Conservation (phyloP, 2,329 filamentous ascomycete species). For the Penicillium corylophilum region DNA sequence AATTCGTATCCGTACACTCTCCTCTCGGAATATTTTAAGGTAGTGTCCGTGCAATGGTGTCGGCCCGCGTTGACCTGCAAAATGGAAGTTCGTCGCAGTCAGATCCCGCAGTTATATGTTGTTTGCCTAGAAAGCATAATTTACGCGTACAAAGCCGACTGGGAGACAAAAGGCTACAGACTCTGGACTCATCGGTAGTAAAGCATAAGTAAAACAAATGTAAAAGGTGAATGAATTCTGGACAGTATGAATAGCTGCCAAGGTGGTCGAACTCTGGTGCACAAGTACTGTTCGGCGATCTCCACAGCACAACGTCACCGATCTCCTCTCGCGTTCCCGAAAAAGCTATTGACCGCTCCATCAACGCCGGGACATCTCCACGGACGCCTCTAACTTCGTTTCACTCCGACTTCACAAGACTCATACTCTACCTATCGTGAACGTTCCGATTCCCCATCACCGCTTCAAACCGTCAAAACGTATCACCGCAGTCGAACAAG, state of each 20-base stretch:
- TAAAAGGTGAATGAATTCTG: neutral
- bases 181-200: no score
- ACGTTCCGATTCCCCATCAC: neutral
- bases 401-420: neutral
- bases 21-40: neutral
- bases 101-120: neutral
- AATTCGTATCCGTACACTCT: neutral
- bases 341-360: constrained; percentile 20
- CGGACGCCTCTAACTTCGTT: constrained; percentile 1
- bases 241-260: neutral
- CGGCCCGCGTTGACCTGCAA: neutral
- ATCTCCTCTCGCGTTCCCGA: constrained; percentile 19
- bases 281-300: constrained; percentile 1
- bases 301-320: constrained; percentile 23
- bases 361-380: neutral
- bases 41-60: neutral
- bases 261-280: neutral
- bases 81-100: neutral
- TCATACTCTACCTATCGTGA: neutral
- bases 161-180: no score
- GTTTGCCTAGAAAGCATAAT: neutral
- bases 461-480: neutral
- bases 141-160: no score
- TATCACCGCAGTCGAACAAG: neutral
- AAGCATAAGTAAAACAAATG: neutral